These are phyloP conservation scores for Ustilago loliicola DNA, from an alignment of 1,284 basidiomycete species.

Conservation along the genomic window DNA sequence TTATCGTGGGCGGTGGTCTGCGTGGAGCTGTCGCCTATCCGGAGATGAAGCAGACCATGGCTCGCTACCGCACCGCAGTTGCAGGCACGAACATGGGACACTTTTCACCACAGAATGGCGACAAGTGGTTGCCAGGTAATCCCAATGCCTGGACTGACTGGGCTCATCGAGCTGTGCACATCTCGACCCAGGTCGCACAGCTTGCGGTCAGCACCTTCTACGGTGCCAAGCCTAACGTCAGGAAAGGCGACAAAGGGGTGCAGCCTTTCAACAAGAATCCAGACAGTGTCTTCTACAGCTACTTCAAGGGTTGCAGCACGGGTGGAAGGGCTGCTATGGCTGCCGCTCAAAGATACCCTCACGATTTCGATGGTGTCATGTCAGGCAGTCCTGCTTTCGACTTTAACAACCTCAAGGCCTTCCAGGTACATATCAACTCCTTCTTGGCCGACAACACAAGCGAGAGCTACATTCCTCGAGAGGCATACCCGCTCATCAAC, in stretches of 20 bases:
- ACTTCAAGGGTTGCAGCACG: conserved; percentile 55
- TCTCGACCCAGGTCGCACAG: conserved; percentile 38
- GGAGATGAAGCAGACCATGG: conserved; percentile 54
- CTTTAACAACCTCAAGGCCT: conserved; percentile 52
- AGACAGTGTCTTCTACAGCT: conserved; percentile 35
- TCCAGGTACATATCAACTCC: conserved; percentile 53
- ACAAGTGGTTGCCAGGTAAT: conserved; percentile 28
- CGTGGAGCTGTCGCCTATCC: conserved; percentile 43
- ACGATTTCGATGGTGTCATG: conserved; percentile 53
- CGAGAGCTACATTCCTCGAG: conserved; percentile 27
- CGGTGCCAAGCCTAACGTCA: conserved; percentile 12
- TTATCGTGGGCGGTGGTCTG: conserved; percentile 45
- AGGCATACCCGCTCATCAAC: conserved; percentile 35
- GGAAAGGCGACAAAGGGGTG: neutral
- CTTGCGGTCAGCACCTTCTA: conserved; percentile 47
- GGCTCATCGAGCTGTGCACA: conserved; percentile 46
- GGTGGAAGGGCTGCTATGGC: conserved; percentile 52
- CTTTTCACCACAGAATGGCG: conserved; percentile 24
- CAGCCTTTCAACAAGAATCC: neutral
- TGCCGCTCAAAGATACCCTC: conserved; percentile 44
- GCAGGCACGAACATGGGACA: conserved; percentile 52
- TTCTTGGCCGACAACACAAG: conserved; percentile 30
- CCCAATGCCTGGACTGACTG: conserved; percentile 41
- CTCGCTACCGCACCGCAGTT: conserved; percentile 46
- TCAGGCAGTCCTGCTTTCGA: conserved; percentile 49